Base-by-base conservation (phyloP, 2,329 filamentous ascomycete genomes). In the Tolypocladium cylindrosporum region DNA sequence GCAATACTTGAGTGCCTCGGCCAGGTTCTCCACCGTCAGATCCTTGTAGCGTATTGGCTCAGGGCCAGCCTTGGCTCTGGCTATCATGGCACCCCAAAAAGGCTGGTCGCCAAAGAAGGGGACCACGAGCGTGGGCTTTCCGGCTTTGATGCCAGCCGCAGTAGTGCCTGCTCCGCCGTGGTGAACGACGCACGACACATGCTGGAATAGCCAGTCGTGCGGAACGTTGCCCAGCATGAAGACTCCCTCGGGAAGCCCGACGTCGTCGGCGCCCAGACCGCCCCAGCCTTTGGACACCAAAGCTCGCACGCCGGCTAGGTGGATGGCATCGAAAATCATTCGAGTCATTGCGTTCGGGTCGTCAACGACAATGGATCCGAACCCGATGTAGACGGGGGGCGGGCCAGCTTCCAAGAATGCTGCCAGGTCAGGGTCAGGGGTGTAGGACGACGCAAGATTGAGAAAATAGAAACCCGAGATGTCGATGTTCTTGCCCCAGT, bases 271-370 rank as follows among this genome's bases (percentile, higher is more conserved):
- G 37, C 90, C 91, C 9, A 96, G 77, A 0, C 90, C 90, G 54
- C 91, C 90, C 91, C 91, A 96, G 19, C 91, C 91, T 67, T 93
- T 91, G 0, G 90, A 93, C 1, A 96, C 87, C 1, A 96, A 74
- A 2, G 90, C 91, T 58, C 91, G 80, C n/a, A 89, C 80, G 1
- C 88, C 88, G 0, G 86, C 79, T 11, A 79, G 77, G 55, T 78
- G 75, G 3, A 91, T 77, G 1, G 89, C 88, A 16, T 89, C 84
- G 58, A 92, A 89, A 9, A 93, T 87, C 59, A 86, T 79, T 24
- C 79, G 74, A 0, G 89, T 92, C 71, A 92, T 81, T 0, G 75
- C 82, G 59, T 88, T 82, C 0, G 88, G 88, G 60, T 92, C 85
- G 58, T 91, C 87, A 0, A 92, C 85, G 1, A 93, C 89, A 56